phyloP scores from a whole-genome alignment of 441 rosid species.

The Syzygium malaccense region DNA sequence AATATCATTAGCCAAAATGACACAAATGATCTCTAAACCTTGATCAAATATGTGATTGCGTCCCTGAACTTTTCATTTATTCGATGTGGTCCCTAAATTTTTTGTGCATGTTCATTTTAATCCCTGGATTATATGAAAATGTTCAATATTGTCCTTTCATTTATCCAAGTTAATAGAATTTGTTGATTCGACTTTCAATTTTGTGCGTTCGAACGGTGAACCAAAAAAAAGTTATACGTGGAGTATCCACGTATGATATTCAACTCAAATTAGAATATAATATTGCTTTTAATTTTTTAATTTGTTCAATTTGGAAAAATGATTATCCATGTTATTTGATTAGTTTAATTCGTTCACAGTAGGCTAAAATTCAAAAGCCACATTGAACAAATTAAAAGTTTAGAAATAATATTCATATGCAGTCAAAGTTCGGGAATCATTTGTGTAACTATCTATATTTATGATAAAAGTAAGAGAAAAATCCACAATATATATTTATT shows the following conservation, averaged over 20 bases:
- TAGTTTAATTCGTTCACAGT: background rate
- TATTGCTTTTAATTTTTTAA: background rate
- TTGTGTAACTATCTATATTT: background rate
- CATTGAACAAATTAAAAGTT: background rate
- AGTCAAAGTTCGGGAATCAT: fast-evolving
- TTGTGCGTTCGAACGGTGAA: background rate
- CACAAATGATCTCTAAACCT: background rate
- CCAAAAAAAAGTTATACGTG: background rate
- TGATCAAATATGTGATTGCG: fast-evolving
- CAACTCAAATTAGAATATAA: background rate
- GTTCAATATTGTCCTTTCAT: fast-evolving
- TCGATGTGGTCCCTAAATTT: fast-evolving
- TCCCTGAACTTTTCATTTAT: fast-evolving
- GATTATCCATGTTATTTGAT: background rate
- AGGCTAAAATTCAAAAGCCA: fast-evolving
- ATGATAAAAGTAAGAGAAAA: fast-evolving
- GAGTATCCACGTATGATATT: background rate
- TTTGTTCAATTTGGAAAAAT: background rate
- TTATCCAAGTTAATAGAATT: background rate
- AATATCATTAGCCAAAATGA: fast-evolving
- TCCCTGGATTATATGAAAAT: fast-evolving
- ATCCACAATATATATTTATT: background rate
- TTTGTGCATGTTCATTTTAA: fast-evolving
- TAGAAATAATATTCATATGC: no score
- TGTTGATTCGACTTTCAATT: background rate